A percentile compares a stretch with the other conserved stretches of the same genome.
Conservation (phyloP, 2,329 filamentous ascomycete species). For the Scolecobasidium constrictum region DNA sequence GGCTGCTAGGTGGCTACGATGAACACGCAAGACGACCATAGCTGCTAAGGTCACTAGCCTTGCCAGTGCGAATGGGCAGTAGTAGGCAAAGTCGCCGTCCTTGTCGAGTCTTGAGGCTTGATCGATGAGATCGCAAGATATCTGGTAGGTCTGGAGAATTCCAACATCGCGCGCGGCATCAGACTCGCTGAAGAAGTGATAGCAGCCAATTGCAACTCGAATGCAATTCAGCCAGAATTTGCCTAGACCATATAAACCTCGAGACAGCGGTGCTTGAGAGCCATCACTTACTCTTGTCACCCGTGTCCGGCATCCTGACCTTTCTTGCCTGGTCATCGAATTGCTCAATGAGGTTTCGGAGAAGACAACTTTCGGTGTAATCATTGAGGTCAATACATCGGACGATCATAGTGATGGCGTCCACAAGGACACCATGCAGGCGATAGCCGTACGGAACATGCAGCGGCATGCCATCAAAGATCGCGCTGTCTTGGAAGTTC, state of each 20-base stretch:
- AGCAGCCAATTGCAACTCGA: no score
- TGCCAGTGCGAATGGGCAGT: neutral
- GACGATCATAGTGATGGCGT: neutral
- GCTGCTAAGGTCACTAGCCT: neutral
- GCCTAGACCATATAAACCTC: no score
- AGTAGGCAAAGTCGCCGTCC: neutral
- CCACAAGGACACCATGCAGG: neutral
- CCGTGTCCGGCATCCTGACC: no score
- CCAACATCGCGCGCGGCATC: neutral
- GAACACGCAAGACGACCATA: neutral
- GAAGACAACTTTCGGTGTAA: neutral
- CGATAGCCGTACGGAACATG: slow-evolving; percentile 12
- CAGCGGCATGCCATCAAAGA: slow-evolving; percentile 22
- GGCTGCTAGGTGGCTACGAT: neutral
- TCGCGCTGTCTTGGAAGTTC: neutral
- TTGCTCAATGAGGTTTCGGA: neutral
- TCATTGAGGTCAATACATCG: neutral
- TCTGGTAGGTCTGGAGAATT: neutral
- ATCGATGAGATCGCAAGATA: neutral
- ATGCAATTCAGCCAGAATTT: no score
- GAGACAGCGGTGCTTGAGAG: no score
- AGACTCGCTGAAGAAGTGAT: neutral
- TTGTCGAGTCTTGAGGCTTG: neutral
- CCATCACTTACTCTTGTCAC: slow-evolving; percentile 1
- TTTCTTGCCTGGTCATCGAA: no score